Evolutionary conservation across 371 early-diverging fungal genomes (phyloP).

Genomic region (Chytridium lagenaria): DNA sequence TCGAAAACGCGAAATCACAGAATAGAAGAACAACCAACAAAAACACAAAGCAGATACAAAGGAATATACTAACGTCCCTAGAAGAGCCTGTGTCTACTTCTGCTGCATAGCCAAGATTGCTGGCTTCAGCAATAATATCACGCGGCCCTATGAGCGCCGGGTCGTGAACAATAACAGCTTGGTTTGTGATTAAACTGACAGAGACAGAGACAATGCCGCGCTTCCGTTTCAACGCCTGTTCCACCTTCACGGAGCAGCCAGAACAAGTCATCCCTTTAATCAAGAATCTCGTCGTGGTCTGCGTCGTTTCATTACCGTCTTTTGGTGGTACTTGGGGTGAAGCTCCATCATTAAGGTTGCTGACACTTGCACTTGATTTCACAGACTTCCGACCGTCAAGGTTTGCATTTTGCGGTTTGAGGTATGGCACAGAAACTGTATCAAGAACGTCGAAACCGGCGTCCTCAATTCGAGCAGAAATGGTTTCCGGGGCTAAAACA

Average conservation of each 20-base stretch:
- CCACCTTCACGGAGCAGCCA: constrained; percentile 72
- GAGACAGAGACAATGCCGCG: constrained; percentile 69
- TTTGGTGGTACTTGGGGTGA: constrained; percentile 11
- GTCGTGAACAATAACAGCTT: constrained; percentile 65
- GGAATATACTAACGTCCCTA: neutral
- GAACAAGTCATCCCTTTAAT: constrained; percentile 71
- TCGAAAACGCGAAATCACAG: neutral
- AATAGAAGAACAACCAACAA: too few relatives aligned
- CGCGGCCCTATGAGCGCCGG: constrained; percentile 69
- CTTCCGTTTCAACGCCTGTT: constrained; percentile 63
- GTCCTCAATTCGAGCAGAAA: constrained; percentile 60
- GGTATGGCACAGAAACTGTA: neutral
- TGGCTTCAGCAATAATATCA: constrained; percentile 73
- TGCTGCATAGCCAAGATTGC: constrained; percentile 82
- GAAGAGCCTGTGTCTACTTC: constrained; percentile 45
- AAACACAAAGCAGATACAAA: too few relatives aligned
- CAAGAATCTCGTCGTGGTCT: constrained; percentile 35
- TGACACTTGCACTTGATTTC: neutral
- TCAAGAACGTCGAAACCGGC: constrained; percentile 62
- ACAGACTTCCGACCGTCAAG: too few relatives aligned
- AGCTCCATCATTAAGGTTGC: neutral
- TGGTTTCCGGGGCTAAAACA: constrained; percentile 39
- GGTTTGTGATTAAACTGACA: constrained; percentile 78
- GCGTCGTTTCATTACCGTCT: constrained; percentile 43
- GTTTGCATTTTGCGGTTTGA: neutral